phyloP scores from a whole-genome alignment of 2,329 filamentous ascomycete genomes.

The Triangularia verruculosa region DNA sequence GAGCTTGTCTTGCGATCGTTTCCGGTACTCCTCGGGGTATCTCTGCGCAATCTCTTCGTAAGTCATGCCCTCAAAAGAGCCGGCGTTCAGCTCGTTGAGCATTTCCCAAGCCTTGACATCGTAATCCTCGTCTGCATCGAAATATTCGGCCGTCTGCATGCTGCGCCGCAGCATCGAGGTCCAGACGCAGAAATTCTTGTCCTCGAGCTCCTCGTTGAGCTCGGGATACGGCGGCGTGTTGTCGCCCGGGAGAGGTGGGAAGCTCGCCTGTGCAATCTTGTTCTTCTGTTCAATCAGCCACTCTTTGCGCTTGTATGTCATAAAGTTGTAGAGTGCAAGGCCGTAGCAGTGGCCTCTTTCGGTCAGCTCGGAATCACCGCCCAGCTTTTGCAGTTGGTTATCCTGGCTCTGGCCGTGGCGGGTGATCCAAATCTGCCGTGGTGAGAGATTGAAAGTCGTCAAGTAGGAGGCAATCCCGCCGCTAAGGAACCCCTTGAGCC shows the following conservation, averaged over 20 bases:
- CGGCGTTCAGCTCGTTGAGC: slow-evolving; percentile 94
- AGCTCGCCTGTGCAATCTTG: slow-evolving; percentile 72
- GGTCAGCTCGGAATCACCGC: slow-evolving; percentile 83
- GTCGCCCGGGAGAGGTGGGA: slow-evolving; percentile 88
- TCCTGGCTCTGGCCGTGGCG: slow-evolving; percentile 89
- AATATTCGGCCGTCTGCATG: slow-evolving; percentile 82
- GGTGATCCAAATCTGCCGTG: slow-evolving; percentile 97
- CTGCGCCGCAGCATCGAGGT: slow-evolving; percentile 94
- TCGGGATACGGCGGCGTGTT: slow-evolving; percentile 94
- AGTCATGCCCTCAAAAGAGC: slow-evolving; percentile 90
- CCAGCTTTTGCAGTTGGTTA: slow-evolving; percentile 83
- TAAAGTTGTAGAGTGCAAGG: slow-evolving; percentile 75
- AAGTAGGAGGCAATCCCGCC: slow-evolving; percentile 92
- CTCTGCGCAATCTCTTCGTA: slow-evolving; percentile 84
- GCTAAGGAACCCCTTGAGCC: slow-evolving; percentile 86
- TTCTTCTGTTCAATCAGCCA: slow-evolving; percentile 83
- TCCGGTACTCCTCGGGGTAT: slow-evolving; percentile 76
- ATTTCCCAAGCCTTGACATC: slow-evolving; percentile 97
- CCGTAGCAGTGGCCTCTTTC: slow-evolving; percentile 78
- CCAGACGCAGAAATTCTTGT: slow-evolving; percentile 97
- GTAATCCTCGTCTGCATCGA: slow-evolving; percentile 87
- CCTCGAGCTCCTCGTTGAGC: slow-evolving; percentile 63
- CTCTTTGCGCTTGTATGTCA: slow-evolving; percentile 72
- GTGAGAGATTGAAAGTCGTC: slow-evolving; percentile 93
- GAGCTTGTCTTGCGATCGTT: slow-evolving; percentile 81